Conservation (phyloP, 495 filamentous ascomycete genomes). For the Xylaria cubensis region DNA sequence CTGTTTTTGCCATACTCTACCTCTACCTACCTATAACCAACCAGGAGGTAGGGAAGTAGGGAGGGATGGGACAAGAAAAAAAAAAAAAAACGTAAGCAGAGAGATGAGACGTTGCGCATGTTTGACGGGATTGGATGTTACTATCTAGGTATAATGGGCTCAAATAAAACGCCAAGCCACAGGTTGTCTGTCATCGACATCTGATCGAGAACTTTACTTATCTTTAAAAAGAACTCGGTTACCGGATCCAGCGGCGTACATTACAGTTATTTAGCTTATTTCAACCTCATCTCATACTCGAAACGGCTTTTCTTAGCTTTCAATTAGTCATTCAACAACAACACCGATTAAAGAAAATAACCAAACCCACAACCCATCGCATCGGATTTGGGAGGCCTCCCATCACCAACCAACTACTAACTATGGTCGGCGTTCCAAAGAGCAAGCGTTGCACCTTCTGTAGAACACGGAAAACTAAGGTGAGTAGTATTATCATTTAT, state of each 20-base stretch:
- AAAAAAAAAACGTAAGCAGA: conserved; percentile 4
- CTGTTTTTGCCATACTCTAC: background rate
- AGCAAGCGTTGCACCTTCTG: conserved; percentile 42
- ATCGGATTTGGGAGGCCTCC: background rate
- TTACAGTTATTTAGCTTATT: conserved; percentile 13
- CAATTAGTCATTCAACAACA: background rate
- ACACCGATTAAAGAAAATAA: background rate
- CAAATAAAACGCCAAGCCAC: conserved; percentile 1
- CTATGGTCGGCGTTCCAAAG: conserved; percentile 42
- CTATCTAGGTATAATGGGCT: background rate
- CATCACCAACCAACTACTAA: background rate
- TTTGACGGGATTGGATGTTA: conserved; percentile 7
- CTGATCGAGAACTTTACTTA: background rate
- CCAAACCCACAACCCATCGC: background rate
- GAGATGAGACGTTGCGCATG: conserved; percentile 11
- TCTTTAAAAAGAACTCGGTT: background rate
- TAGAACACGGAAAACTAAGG: conserved; percentile 40
- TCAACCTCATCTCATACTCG: conserved; percentile 9
- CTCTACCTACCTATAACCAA: background rate
- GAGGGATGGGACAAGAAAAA: background rate
- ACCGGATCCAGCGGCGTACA: conserved; percentile 1
- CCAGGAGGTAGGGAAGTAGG: background rate
- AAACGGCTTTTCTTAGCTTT: background rate
- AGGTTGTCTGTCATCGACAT: background rate
- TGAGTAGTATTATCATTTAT: conserved; percentile 2